Evolutionary conservation across 1,139 yeast genomes (phyloP), one percentile per base, ranked within the genome.

Genomic region (Diutina sp.): DNA sequence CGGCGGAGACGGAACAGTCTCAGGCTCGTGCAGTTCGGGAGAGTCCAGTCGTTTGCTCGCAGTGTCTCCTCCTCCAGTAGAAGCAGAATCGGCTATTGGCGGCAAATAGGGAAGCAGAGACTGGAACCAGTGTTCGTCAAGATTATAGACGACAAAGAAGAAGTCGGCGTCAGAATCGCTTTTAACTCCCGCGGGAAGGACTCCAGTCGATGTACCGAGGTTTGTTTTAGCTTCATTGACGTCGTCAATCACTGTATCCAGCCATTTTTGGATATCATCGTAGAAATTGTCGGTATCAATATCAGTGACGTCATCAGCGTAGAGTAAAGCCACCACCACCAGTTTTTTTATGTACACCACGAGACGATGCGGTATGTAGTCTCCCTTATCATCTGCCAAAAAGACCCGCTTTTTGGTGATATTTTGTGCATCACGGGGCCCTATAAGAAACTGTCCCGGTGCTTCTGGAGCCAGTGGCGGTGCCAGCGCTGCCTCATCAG

Each of bases 71-170:
- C 30, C n/a, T 12, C 9, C 29, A 14, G 8, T 57, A 51, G 25
- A 63, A 30, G 57, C 59, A 51, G 45, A 57, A 55, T 55, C 59
- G 56, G 30, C 60, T 58, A 57, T 60, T 59, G 28, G 56, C 54
- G 75, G 76, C 54, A 75, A 62, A 58, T 65, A 72, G 4, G 80
- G 80, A 12, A 76, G 65, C 9, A 80, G 76, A 4, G 78, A 67
- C 57, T 72, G 72, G 55, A 72, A 62, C 57, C 64, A 62, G 3
- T 64, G 61, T 16, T 67, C 68, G 4, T 57, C 57, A 6, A 61
- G 59, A 58, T 74, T 76, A 57, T 66, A 72, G 6, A 73, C 67
- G 3, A 74, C 66, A 60, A 69, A 74, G 61, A 74, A 75, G 60
- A 76, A 76, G 47, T 72, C 76, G 44, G 53, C 14, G 11, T 32